Conservation (phyloP, 1,284 basidiomycete genomes). For the Exobasidium cylindrosporum region DNA sequence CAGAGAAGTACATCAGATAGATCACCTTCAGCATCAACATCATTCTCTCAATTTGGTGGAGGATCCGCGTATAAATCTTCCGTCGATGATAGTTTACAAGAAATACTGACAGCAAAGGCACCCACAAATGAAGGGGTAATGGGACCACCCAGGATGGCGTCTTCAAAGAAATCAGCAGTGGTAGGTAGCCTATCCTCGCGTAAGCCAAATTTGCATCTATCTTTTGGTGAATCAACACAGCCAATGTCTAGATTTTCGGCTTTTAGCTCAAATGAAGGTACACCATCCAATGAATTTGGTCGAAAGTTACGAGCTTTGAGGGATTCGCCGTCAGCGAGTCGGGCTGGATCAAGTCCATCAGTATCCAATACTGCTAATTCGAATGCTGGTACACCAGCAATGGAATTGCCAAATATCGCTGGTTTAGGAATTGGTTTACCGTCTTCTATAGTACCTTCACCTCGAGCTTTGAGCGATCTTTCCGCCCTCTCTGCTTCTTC, state of each 20-base stretch:
- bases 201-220: constrained; percentile 26
- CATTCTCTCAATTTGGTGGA: too few species aligned
- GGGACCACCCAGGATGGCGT: neutral
- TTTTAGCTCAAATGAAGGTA: constrained; percentile 34
- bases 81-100: too few species aligned
- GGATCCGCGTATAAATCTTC: too few species aligned
- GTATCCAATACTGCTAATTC: constrained; percentile 7
- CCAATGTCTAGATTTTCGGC: constrained; percentile 36
- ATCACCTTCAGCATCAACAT: too few species aligned
- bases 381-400: constrained; percentile 1
- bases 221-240: constrained; percentile 21
- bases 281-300: constrained; percentile 27
- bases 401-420: constrained; percentile 12
- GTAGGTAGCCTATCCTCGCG: constrained; percentile 1
- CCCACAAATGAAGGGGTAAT: neutral
- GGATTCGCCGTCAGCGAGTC: constrained; percentile 1
- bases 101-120: too few species aligned
- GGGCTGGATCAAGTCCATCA: constrained; percentile 2
- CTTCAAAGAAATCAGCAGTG: neutral
- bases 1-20: too few species aligned
- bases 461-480: neutral
- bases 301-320: constrained; percentile 21
- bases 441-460: neutral
- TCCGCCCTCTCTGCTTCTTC: constrained; percentile 5
- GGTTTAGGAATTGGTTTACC: constrained; percentile 36